A percentile compares a stretch with the other conserved stretches of the same genome.
phyloP scores from a whole-genome alignment of 208 protist genomes.

The Trypanosoma congolense region DNA sequence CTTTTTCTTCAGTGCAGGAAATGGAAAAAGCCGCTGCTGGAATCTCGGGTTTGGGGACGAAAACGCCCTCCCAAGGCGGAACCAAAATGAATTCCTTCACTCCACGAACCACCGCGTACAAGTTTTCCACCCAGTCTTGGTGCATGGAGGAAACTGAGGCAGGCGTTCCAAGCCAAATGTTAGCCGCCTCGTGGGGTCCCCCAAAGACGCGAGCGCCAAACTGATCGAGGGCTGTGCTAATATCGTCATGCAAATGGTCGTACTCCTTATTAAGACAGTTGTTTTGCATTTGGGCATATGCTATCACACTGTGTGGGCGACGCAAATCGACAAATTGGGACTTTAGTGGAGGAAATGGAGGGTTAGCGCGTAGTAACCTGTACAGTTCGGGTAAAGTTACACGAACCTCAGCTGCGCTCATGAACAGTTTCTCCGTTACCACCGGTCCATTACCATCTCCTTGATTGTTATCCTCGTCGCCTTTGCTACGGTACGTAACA shows the following conservation, averaged over 20 bases:
- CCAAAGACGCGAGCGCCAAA: slow-evolving; percentile 72
- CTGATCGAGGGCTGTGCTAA: slow-evolving; percentile 41
- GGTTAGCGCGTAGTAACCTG: slow-evolving; percentile 49
- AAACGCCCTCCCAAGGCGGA: slow-evolving; percentile 82
- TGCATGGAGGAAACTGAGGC: slow-evolving; percentile 85
- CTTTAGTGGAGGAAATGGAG: slow-evolving; percentile 13
- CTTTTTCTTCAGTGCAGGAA: no score
- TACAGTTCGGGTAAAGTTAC: slow-evolving; percentile 76
- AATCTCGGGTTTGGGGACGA: slow-evolving; percentile 77
- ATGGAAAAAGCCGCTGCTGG: slow-evolving; percentile 56
- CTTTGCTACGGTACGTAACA: slow-evolving; percentile 41
- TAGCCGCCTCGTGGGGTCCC: slow-evolving; percentile 68
- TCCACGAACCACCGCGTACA: slow-evolving; percentile 86
- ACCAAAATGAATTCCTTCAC: slow-evolving; percentile 89
- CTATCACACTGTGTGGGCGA: slow-evolving; percentile 29
- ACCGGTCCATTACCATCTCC: slow-evolving; percentile 1
- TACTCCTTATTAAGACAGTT: slow-evolving; percentile 84
- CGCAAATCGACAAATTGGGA: slow-evolving; percentile 65
- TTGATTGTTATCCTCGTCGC: slow-evolving; percentile 10
- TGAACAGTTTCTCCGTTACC: slow-evolving; percentile 64
- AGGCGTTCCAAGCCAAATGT: slow-evolving; percentile 86
- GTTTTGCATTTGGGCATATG: slow-evolving; percentile 90
- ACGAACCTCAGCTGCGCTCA: slow-evolving; percentile 72
- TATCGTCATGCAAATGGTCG: slow-evolving; percentile 58
- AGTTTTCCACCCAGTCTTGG: slow-evolving; percentile 91